A percentile compares a stretch with the other conserved stretches of the same genome.
These are phyloP conservation scores for Exophiala sp. DNA, from an alignment of 2,329 filamentous ascomycete genomes.

Conservation along the genomic window DNA sequence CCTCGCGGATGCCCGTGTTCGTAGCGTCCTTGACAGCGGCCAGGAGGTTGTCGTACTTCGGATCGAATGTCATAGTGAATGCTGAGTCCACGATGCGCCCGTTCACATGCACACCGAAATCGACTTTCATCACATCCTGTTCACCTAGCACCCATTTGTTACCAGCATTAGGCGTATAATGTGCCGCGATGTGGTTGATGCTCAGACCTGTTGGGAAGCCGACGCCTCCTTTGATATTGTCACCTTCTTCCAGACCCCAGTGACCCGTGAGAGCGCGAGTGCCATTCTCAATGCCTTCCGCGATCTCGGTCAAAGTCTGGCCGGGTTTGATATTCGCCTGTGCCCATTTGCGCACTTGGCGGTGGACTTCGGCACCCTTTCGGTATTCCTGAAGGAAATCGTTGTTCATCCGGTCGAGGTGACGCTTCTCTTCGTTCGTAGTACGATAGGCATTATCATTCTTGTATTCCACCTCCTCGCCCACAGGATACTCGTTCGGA, in stretches of 20 bases:
- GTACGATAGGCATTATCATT: conserved; percentile 76
- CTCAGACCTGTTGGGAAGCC: conserved; percentile 83
- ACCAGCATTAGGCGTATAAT: conserved; percentile 82
- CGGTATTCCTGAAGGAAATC: conserved; percentile 79
- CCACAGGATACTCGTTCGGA: conserved; percentile 70
- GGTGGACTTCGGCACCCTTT: conserved; percentile 81
- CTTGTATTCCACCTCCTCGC: conserved; percentile 73
- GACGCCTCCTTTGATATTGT: conserved; percentile 74
- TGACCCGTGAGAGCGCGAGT: conserved; percentile 75
- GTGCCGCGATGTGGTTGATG: conserved; percentile 79
- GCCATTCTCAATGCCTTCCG: conserved; percentile 80
- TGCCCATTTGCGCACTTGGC: conserved; percentile 80
- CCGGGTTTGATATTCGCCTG: conserved; percentile 78
- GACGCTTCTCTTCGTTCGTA: conserved; percentile 78
- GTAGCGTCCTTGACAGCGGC: conserved; percentile 66
- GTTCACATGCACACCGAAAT: conserved; percentile 69
- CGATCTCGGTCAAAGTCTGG: conserved; percentile 74
- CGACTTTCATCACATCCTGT: conserved; percentile 69
- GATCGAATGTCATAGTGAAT: conserved; percentile 66
- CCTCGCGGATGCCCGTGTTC: conserved; percentile 75
- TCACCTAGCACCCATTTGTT: conserved; percentile 69
- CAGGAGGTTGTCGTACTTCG: conserved; percentile 65
- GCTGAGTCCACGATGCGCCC: conserved; percentile 69
- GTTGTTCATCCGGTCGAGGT: conserved; percentile 74
- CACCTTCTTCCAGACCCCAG: conserved; percentile 71